A percentile compares a stretch with the other conserved stretches of the same genome.
Conservation (phyloP, 2,329 filamentous ascomycete genomes). For the Monilinia fructigena region DNA sequence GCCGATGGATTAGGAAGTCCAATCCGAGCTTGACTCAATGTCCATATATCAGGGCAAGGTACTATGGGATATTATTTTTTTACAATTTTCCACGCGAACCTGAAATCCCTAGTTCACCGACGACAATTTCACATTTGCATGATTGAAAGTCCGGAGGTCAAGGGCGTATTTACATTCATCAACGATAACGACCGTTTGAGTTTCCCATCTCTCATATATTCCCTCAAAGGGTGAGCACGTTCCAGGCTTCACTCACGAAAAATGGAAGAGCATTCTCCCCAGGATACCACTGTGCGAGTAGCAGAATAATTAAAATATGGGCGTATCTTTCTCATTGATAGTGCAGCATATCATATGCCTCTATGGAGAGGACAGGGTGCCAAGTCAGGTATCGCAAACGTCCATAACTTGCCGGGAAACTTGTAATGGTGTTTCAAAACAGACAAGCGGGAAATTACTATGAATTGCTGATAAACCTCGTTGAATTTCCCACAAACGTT, state of each 20-base stretch:
- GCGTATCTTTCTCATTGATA: constrained; percentile 47
- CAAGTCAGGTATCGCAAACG: constrained; percentile 44
- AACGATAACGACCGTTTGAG: constrained; percentile 37
- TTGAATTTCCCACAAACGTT: background rate
- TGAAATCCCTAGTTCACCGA: constrained; percentile 36
- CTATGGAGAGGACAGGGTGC: constrained; percentile 47
- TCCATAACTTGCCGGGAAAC: constrained; percentile 47
- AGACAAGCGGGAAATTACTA: constrained; percentile 35
- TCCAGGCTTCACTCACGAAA: constrained; percentile 30
- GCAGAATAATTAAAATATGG: constrained; percentile 37
- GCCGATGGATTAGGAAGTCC: constrained; percentile 42
- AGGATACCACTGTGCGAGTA: constrained; percentile 40
- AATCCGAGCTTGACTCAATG: constrained; percentile 36
- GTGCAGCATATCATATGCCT: constrained; percentile 51
- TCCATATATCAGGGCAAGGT: constrained; percentile 38
- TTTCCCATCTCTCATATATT: constrained; percentile 36
- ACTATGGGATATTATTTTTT: constrained; percentile 41
- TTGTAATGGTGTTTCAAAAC: constrained; percentile 40
- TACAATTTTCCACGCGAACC: constrained; percentile 41
- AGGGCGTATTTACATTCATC: constrained; percentile 33
- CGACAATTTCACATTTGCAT: constrained; percentile 41
- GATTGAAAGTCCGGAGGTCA: constrained; percentile 33
- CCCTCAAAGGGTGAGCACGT: constrained; percentile 30
- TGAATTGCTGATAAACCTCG: background rate
- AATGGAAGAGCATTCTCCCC: constrained; percentile 38